Conservation (phyloP, 805 yeast genomes). For the Sugiyamaella boreocaroliniensis region DNA sequence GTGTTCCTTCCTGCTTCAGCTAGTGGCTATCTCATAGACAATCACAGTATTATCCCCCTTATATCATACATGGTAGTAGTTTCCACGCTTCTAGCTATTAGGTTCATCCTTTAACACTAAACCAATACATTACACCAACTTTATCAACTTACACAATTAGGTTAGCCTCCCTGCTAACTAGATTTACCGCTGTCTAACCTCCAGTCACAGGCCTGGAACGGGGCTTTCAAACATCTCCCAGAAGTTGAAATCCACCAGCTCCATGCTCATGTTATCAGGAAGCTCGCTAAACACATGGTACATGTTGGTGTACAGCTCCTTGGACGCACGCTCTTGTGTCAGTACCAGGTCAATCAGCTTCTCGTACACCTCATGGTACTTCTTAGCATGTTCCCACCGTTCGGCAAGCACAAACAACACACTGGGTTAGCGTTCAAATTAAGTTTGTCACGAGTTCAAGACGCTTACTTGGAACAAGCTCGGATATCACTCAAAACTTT, state of each 20-base stretch:
- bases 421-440: neutral
- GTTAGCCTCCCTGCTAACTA: no score
- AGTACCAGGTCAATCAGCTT: constrained; percentile 6
- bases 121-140: no score
- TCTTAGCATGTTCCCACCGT: constrained; percentile 9
- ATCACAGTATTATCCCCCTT: no score
- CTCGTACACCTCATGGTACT: constrained; percentile 7
- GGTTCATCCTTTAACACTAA: no score
- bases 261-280: constrained; percentile 3
- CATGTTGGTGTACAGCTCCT: neutral
- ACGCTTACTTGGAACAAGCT: constrained; percentile 9
- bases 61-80: no score
- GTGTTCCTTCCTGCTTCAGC: neutral
- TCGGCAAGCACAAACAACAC: constrained; percentile 7
- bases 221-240: constrained; percentile 2
- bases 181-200: neutral
- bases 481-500: constrained; percentile 4
- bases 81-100: no score
- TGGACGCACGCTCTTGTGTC: neutral
- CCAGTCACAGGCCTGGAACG: neutral
- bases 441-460: neutral
- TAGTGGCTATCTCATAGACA: neutral
- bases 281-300: constrained; percentile 1
- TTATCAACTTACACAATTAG: no score
- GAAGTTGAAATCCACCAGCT: constrained; percentile 1